These are phyloP conservation scores for Chlamydomonas sp. DNA, from an alignment of 139 green algal genomes.

Conservation along the genomic window DNA sequence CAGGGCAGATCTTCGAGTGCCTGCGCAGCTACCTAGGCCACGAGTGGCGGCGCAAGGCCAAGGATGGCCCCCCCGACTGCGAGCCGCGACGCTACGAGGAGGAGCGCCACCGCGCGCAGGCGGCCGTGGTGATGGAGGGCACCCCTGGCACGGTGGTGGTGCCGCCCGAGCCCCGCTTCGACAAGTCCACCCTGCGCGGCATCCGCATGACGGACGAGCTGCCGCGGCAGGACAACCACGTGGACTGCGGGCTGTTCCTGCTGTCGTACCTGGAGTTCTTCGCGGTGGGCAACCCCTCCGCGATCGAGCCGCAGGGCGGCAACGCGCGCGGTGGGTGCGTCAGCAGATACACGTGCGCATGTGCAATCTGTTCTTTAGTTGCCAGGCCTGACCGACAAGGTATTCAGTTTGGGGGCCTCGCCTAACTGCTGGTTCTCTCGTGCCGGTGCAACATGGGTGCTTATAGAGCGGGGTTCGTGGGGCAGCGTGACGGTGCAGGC, in stretches of 20 bases:
- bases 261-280: conserved; percentile 90
- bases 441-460: too few species aligned
- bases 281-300: neutral
- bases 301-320: neutral
- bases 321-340: neutral
- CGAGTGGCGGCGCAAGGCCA: conserved; percentile 52
- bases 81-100: neutral
- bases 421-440: too few species aligned
- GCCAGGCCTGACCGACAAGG: neutral
- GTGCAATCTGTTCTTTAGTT: neutral
- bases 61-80: neutral
- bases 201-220: conserved; percentile 2
- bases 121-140: neutral
- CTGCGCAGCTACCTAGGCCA: conserved; percentile 74
- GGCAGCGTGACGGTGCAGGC: too few species aligned
- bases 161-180: neutral
- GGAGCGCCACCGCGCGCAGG: neutral
- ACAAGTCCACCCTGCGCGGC: neutral
- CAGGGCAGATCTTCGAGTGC: conserved; percentile 31
- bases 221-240: conserved; percentile 87
- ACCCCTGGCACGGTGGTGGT: neutral
- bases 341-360: neutral
- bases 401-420: neutral
- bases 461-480: too few species aligned
- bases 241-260: conserved; percentile 94